Base-by-base conservation (phyloP, 2,329 filamentous ascomycete genomes). In the Fusarium subtropicale region DNA sequence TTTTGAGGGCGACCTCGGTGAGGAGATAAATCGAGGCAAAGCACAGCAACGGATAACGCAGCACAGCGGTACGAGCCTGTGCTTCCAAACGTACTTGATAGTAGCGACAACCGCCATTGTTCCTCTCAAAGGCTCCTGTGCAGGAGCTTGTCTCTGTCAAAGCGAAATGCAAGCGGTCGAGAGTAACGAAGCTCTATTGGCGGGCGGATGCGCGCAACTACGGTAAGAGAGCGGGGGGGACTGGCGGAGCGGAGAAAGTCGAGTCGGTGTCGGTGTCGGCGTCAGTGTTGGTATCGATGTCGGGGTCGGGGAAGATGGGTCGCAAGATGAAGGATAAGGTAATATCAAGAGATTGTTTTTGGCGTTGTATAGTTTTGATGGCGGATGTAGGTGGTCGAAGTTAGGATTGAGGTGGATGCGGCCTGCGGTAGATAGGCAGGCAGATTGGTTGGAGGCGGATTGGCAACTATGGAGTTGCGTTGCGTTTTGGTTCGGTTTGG, bases 61-160 rank as follows among this genome's bases (percentile, higher is more conserved):
- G 24, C 41, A 44, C 56, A 55, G 66, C 60, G 54, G 46, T 48
- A 62, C 66, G 54, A 57, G 54, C 11, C 31, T 47, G 39, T 48
- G 44, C 44, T 54, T 63, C 59, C 64, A 66, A 67, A 79, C 87
- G 78, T 81, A 89, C 87, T 89, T 89, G 81, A 89, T 89, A 75
- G 87, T 89, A 83, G 86, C 86, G 80, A 88, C 86, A 76, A 88
- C 86, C 83, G 88, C 86, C 79, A 82, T 86, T 80, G 76, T 80
- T 76, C 74, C 75, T 78, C 74, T 75, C 72, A 74, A 74, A 70
- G 71, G 78, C 81, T 80, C 77, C 79, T 78, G 69, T 64, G 71
- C 59, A 76, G 79, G 81, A 81, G 79, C 76, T 75, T 63, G 74
- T 69, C 60, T 71, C 57, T 60, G 28, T 60, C 54, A 64, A 66